A percentile compares a stretch with the other conserved stretches of the same genome.
phyloP scores from a whole-genome alignment of 495 filamentous ascomycete genomes.

The Cladorrhinum samala region DNA sequence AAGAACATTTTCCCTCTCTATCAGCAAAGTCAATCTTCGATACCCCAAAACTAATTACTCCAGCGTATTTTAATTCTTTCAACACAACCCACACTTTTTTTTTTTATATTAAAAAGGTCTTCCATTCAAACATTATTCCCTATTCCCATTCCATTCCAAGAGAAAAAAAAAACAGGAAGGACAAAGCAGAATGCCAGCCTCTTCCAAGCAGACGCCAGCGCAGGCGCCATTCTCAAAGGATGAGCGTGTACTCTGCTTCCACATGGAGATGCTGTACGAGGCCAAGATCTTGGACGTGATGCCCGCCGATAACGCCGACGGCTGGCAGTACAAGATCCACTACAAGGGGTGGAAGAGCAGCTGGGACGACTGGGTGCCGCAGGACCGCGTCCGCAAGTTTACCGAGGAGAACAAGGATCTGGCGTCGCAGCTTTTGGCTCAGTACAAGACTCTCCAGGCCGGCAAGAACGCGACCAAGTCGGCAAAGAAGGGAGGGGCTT shows the following conservation, averaged over 20 bases:
- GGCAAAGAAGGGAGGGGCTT: slow-evolving; percentile 40
- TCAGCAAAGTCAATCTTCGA: no score
- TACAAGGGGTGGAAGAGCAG: slow-evolving; percentile 99
- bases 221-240: slow-evolving; percentile 69
- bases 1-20: no score
- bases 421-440: slow-evolving; percentile 57
- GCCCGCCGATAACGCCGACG: slow-evolving; percentile 61
- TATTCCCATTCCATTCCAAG: no score
- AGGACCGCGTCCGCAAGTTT: slow-evolving; percentile 90
- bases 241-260: slow-evolving; percentile 93
- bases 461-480: slow-evolving; percentile 42
- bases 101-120: no score
- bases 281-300: slow-evolving; percentile 84
- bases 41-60: no score
- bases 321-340: slow-evolving; percentile 83
- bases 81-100: no score
- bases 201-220: slow-evolving; percentile 26
- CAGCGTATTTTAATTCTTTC: no score
- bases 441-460: slow-evolving; percentile 42
- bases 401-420: slow-evolving; percentile 90
- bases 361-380: slow-evolving; percentile 98
- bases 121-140: no score
- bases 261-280: slow-evolving; percentile 93
- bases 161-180: no score
- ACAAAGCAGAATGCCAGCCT: no score